Evolutionary conservation across 2,329 filamentous ascomycete genomes (phyloP), one percentile per base, ranked within the genome.

Genomic region (Camptophora hylomeconis): DNA sequence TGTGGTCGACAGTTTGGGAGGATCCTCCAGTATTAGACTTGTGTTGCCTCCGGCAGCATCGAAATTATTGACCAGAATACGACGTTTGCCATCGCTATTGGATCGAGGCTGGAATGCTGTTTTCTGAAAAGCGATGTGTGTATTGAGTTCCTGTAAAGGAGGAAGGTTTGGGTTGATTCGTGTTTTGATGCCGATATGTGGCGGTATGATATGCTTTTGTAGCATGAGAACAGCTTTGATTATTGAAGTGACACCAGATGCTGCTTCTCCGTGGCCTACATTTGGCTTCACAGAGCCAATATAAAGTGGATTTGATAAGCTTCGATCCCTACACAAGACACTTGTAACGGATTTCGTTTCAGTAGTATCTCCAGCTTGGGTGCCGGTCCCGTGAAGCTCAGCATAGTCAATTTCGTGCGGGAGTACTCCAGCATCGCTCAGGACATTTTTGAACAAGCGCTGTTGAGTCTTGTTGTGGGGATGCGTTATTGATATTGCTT

Each of bases 311-410:
- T n/a, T n/a, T n/a, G n/a, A n/a, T n/a, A n/a, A n/a, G n/a, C n/a
- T n/a, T 16, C 60, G 44, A 35, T 47, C 59, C 22, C 58, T 56
- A 24, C 69, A 72, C 41, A 77, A 78, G 12, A 68, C 60, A 26
- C 68, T 62, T 13, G 74, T 72, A 26, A 92, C 78, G 0, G 77
- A 83, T 1, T 72, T 63, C 76, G 87, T 86, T 51, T 93, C 84
- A 3, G 73, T 78, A 5, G 73, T 75, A 46, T 92, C 83, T 36
- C 80, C 83, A 17, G 79, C 81, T 51, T 89, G 80, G 0, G 81
- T 92, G 17, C 83, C 83, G 3, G 83, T 92, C 9, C 80, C 83
- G 51, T 92, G 82, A 75, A 89, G 83, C 54, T 92, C 83, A 6
- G 92, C 75, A 46, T 87, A 92, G 52, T 74, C 74, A 26, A 92